Percentiles rank a stretch among this genome's conserved stretches.
Conservation (phyloP, 129 eudicot genomes). For the Centella asiatica region DNA sequence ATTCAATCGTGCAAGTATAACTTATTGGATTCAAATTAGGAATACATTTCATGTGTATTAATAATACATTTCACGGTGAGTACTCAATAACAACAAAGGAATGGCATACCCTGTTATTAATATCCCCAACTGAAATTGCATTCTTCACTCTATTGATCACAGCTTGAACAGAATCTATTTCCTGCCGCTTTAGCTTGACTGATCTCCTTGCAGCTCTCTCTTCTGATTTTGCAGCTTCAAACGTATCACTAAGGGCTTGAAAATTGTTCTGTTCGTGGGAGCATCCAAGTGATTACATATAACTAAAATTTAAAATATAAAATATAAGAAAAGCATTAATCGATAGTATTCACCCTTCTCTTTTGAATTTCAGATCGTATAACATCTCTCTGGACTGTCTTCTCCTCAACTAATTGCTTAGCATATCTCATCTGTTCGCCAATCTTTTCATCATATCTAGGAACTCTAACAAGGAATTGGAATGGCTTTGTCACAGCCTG, state of each 20-base stretch:
- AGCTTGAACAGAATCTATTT: conserved; percentile 53
- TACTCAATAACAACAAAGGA: not conserved
- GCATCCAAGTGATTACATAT: conserved; percentile 6
- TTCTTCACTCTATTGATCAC: conserved; percentile 56
- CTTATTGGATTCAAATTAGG: not conserved
- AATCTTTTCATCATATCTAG: conserved; percentile 58
- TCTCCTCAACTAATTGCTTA: conserved; percentile 51
- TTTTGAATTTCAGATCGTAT: conserved; percentile 37
- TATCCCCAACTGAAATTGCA: conserved; percentile 59
- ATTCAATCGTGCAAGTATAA: conserved; percentile 13
- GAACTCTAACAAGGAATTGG: conserved; percentile 53
- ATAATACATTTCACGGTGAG: not conserved
- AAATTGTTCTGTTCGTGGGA: conserved; percentile 33
- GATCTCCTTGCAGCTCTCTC: conserved; percentile 39
- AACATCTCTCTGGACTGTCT: conserved; percentile 56
- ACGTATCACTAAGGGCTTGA: conserved; percentile 29
- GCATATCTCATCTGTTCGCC: conserved; percentile 47
- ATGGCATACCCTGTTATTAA: conserved; percentile 48
- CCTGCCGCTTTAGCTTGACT: conserved; percentile 47
- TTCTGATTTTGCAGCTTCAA: conserved; percentile 44
- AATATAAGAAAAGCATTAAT: not conserved
- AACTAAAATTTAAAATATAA: not conserved
- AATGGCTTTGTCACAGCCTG: conserved; percentile 41
- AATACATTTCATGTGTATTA: not conserved
- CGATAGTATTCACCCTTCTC: conserved; percentile 33